Evolutionary conservation across 2,329 filamentous ascomycete species (phyloP).

Genomic region (Xylariales sp.): DNA sequence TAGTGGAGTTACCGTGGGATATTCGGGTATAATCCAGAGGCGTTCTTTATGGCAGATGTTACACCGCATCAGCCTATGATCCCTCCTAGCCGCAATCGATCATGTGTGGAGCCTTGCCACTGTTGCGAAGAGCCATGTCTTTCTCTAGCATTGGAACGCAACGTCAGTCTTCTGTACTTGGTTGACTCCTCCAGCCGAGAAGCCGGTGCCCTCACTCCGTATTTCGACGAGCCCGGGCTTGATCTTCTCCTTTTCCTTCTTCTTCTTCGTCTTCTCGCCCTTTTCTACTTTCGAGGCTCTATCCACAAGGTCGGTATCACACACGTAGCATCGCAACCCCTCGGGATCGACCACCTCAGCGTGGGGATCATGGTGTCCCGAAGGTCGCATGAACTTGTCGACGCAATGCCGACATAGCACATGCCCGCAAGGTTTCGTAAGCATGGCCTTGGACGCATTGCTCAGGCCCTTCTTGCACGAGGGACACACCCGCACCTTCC

Average conservation of each 20-base stretch:
- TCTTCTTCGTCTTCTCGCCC: slow-evolving; percentile 41
- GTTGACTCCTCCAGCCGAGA: slow-evolving; percentile 80
- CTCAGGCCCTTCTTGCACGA: slow-evolving; percentile 78
- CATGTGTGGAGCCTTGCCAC: no score
- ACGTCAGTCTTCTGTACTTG: slow-evolving; percentile 73
- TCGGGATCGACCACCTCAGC: slow-evolving; percentile 35
- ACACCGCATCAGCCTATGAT: no score
- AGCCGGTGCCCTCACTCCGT: slow-evolving; percentile 84
- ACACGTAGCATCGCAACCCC: slow-evolving; percentile 74
- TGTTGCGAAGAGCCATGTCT: no score
- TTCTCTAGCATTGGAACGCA: slow-evolving; percentile 76
- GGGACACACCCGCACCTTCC: slow-evolving; percentile 60
- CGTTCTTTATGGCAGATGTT: no score
- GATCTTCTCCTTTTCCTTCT: slow-evolving; percentile 48
- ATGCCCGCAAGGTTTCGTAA: slow-evolving; percentile 86
- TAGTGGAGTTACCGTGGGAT: not conserved
- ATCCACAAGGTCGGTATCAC: slow-evolving; percentile 69
- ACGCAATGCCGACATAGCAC: slow-evolving; percentile 84
- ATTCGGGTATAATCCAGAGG: not conserved
- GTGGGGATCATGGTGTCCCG: slow-evolving; percentile 54
- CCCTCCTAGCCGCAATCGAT: no score
- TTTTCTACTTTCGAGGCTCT: slow-evolving; percentile 27
- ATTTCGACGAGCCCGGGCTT: slow-evolving; percentile 73
- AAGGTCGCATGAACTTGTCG: slow-evolving; percentile 71
- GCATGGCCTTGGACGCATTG: slow-evolving; percentile 76